A percentile compares a stretch with the other conserved stretches of the same genome.
phyloP scores from a whole-genome alignment of 1,284 basidiomycete species.

The Peniophora sp. region DNA sequence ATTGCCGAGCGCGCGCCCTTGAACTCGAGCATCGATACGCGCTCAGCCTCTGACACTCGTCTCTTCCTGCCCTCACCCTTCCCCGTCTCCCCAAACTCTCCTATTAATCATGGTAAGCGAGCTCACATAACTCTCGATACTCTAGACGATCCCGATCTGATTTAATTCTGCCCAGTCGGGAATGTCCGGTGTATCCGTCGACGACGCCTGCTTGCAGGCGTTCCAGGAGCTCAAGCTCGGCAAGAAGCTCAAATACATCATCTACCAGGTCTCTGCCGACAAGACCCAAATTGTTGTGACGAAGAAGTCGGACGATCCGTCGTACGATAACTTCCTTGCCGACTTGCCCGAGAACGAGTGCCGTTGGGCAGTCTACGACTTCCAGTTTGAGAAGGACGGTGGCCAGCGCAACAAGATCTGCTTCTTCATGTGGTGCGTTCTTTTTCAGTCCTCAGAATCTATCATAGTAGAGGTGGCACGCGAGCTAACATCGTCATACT shows the following conservation, averaged over 20 bases:
- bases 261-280: constrained; percentile 65
- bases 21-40: background rate
- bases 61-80: background rate
- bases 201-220: constrained; percentile 48
- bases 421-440: constrained; percentile 81
- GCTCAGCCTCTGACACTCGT: background rate
- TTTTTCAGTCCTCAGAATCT: background rate
- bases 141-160: constrained; percentile 5
- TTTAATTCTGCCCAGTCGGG: constrained; percentile 29
- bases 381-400: constrained; percentile 76
- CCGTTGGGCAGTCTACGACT: constrained; percentile 91
- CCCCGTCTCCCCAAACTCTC: background rate
- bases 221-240: constrained; percentile 79
- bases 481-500: background rate
- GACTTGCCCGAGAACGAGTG: constrained; percentile 75
- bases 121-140: constrained; percentile 15
- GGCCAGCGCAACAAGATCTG: constrained; percentile 88
- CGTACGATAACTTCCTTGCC: constrained; percentile 75
- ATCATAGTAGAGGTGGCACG: background rate
- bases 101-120: constrained; percentile 15
- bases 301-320: constrained; percentile 36
- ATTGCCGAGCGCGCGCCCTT: background rate
- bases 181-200: constrained; percentile 68
- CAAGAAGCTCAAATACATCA: constrained; percentile 84
- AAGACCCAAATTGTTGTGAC: constrained; percentile 73